A percentile compares a stretch with the other conserved stretches of the same genome.
phyloP scores from a whole-genome alignment of 257 asterid genomes.

The Rhazya stricta region DNA sequence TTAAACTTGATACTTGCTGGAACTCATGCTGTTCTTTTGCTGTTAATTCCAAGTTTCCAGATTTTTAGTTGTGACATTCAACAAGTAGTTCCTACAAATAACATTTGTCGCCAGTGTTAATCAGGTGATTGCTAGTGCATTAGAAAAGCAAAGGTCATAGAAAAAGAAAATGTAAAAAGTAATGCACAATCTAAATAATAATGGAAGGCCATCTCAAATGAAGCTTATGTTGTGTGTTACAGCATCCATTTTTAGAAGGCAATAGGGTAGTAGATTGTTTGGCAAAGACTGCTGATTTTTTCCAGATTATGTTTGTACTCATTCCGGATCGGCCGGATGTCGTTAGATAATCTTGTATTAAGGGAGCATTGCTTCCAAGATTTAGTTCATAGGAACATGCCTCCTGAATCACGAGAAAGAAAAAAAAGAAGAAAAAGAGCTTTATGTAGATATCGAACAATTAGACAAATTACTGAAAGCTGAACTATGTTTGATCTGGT shows the following conservation, averaged over 20 bases:
- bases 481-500: background rate
- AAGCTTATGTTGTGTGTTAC: background rate
- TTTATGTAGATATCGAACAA: background rate
- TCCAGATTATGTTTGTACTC: background rate
- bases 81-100: no score
- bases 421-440: background rate
- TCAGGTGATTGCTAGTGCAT: background rate
- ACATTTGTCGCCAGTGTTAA: background rate
- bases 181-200: no score
- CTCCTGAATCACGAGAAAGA: background rate
- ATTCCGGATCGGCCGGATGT: no score
- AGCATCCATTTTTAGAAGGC: background rate
- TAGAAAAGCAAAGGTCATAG: background rate
- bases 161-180: background rate
- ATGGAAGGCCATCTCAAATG: no score
- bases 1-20: background rate
- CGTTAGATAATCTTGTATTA: background rate
- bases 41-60: background rate
- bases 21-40: constrained; percentile 1
- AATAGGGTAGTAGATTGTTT: background rate
- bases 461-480: background rate
- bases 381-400: background rate
- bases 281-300: background rate
- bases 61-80: background rate
- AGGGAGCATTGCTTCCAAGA: background rate